Evolutionary conservation across 345 rosid genomes (phyloP).

Genomic region (Gossypium mustelinum): DNA sequence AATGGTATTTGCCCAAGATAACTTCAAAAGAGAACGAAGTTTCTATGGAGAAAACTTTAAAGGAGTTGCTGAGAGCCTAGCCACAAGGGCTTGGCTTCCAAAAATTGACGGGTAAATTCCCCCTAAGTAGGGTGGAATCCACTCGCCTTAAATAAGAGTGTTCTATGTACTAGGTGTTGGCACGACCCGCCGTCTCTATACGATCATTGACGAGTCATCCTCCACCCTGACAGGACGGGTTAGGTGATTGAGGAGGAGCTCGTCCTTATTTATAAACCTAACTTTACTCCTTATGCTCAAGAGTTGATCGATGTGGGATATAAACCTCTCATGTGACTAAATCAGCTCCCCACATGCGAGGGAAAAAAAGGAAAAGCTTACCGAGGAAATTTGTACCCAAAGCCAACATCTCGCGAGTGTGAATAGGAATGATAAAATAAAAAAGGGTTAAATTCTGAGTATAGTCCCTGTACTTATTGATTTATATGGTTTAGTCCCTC

Average conservation of each 20-base stretch:
- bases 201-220: conserved; percentile 82
- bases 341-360: neutral
- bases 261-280: neutral
- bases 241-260: accelerated
- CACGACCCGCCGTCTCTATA: conserved; percentile 73
- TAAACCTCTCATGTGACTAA: neutral
- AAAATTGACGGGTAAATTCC: conserved; percentile 76
- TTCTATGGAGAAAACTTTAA: too few relatives aligned
- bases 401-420: too few relatives aligned
- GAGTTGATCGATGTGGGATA: neutral
- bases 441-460: too few relatives aligned
- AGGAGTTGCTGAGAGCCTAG: conserved; percentile 22
- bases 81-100: conserved; percentile 48
- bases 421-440: too few relatives aligned
- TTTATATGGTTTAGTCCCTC: too few relatives aligned
- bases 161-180: conserved; percentile 56
- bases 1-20: too few relatives aligned
- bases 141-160: conserved; percentile 39
- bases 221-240: conserved; percentile 76
- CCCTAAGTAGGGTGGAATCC: conserved; percentile 56
- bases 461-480: too few relatives aligned
- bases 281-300: neutral
- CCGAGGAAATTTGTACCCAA: too few relatives aligned
- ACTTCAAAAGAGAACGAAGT: too few relatives aligned
- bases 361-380: neutral